Evolutionary conservation across 805 yeast genomes (phyloP), one percentile per base, ranked within the genome.

Genomic region (Blastobotrys chiropterorum): DNA sequence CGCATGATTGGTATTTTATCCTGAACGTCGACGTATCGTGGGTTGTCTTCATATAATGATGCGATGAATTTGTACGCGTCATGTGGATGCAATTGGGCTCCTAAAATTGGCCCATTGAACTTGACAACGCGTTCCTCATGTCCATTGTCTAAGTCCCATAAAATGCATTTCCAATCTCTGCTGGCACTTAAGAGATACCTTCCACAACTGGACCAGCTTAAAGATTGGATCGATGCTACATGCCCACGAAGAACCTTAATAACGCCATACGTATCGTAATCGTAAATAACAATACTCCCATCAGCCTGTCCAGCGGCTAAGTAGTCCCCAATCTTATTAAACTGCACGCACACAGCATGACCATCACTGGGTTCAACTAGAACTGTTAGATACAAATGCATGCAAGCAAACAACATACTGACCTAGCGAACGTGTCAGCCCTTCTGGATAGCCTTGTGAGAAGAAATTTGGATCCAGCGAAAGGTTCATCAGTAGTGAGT

Each of bases 381-480:
- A 44, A 22, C 15, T 22, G 11, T 13, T 13, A 5, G 17, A 21
- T 14, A 17, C 39, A 31, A 46, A 8, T 14, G 15, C 21, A 19
- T 3, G 14, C n/a, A n/a, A 22, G n/a, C 3, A 7, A 14, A 34
- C 34, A 26, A n/a, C 4, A 20, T 17, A 20, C 20, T 17, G 16
- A 54, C 68, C 44, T 53, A 66, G 68, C 51, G 11, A 89, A 69
- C 82, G 82, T 1, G 85, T 78, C n/a, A 88, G 76, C 1, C 84
- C 77, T 55, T 90, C 96, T 0, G 98, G 98, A 61, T 79, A 90
- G 63, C 90, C 98, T 62, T 88, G 89, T 17, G 95, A 84, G 19
- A 92, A 90, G 1, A 92, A 81, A 66, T 89, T 88, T 2, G 97
- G 97, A 67, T 90, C 98, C 57, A 92, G 74, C 7, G 94, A 75